Evolutionary conservation across 176 grass and related monocot species (phyloP).

Genomic region (Stipa capillata): DNA sequence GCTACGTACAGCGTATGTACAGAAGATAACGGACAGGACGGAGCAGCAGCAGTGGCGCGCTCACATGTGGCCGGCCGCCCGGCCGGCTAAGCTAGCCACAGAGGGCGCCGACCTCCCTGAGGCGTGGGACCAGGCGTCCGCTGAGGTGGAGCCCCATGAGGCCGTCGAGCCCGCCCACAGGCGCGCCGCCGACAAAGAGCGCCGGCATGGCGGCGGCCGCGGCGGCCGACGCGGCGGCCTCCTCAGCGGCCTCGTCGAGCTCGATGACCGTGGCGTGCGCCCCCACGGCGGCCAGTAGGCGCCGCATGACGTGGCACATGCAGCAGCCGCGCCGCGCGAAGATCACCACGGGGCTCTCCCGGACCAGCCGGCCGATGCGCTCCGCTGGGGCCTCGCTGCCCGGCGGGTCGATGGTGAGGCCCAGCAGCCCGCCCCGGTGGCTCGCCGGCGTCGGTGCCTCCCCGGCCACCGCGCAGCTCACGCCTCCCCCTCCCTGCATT

Average conservation of each 20-base stretch:
- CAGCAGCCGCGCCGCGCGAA: conserved; percentile 57
- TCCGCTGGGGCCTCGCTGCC: conserved; percentile 29
- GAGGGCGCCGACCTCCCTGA: conserved; percentile 31
- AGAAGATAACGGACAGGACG: neutral
- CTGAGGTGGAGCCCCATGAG: conserved; percentile 65
- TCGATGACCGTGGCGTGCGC: conserved; percentile 70
- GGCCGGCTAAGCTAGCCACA: neutral
- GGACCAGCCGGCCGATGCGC: conserved; percentile 40
- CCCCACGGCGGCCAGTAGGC: conserved; percentile 49
- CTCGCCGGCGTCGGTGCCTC: neutral
- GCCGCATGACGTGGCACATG: conserved; percentile 82
- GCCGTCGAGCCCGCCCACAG: conserved; percentile 61
- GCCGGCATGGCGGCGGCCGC: conserved; percentile 36
- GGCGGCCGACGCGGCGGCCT: conserved; percentile 20
- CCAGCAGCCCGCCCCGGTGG: neutral
- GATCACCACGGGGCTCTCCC: too few relatives aligned
- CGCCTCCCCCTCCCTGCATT: conserved; percentile 43
- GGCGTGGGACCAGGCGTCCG: conserved; percentile 35
- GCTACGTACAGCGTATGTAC: conserved; percentile 1
- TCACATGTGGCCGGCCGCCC: neutral
- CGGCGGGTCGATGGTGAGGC: conserved; percentile 43
- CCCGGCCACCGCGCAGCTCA: conserved; percentile 24
- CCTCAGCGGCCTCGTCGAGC: conserved; percentile 53
- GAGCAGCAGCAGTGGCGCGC: neutral
- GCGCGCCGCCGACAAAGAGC: conserved; percentile 55